Base-by-base conservation (phyloP, 768 basidiomycete species). In the Tricholoma sp. region DNA sequence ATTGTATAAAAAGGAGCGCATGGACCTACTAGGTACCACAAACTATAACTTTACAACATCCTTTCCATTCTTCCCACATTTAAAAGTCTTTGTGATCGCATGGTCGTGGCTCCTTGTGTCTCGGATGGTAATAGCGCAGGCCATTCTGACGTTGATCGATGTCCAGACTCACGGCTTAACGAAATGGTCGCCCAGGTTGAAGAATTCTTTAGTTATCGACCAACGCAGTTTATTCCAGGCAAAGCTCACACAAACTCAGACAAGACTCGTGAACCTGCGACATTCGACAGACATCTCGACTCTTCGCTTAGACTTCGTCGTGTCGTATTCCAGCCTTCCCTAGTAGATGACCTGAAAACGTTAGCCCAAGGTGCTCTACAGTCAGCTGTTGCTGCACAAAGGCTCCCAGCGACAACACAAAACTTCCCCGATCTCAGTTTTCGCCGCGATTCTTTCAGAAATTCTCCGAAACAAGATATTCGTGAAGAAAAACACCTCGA, bases 281-380 rank as follows among this genome's bases (percentile, higher is more conserved):
- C n/a, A 6, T 60, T 52, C 28, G 59, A 60, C 24, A 47, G 17
- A 12, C 56, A 60, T 45, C 59, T 60, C 7, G 52, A 54, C 13
- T 29, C 56, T 13, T 50, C 44, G 28, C 53, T 60, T 17, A 24
- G 53, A n/a, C 36, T 60, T 2, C 10, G 5, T 8, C 53, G 50
- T 11, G 36, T 60, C 4, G 50, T 53, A 18, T 57, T 36, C 56
- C n/a, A n/a, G n/a, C n/a, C 56, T 6, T 37, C 45, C 13, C 34
- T 60, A 6, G 33, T 20, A 1, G n/a, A 34, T 6, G 59, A 53
- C 2, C 24, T 60, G 13, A 32, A 54, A 31, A 7, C 4, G 1
- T 52, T 57, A 17, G 49, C 53, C 7, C 53, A 55, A 2, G 31
- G 54, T 17, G 49, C 59, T 48, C 29, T 57, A 3, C 10, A 10